A percentile compares a stretch with the other conserved stretches of the same genome.
Evolutionary conservation across 2,329 filamentous ascomycete species (phyloP).

Genomic region (Mycosphaerella sp.): DNA sequence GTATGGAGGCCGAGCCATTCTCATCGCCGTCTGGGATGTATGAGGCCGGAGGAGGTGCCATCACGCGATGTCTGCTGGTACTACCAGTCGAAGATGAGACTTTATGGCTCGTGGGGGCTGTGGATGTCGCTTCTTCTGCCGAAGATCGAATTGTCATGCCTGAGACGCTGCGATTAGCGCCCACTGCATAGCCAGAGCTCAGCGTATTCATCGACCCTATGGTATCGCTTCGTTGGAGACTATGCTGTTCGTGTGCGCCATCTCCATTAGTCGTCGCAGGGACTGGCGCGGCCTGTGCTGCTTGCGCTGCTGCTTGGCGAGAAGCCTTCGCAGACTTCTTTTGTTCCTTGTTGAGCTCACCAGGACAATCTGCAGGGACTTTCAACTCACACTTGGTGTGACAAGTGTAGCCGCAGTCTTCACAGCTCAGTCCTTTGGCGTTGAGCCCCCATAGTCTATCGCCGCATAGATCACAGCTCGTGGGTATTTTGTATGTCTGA

Average conservation of each 20-base stretch:
- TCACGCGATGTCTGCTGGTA: conserved; percentile 54
- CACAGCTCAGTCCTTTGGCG: conserved; percentile 92
- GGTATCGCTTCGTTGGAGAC: conserved; percentile 73
- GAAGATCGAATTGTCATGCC: conserved; percentile 50
- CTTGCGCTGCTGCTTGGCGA: conserved; percentile 71
- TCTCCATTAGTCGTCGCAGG: conserved; percentile 24
- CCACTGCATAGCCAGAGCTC: conserved; percentile 79
- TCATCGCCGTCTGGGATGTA: conserved; percentile 62
- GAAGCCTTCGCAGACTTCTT: conserved; percentile 88
- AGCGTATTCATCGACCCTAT: conserved; percentile 70
- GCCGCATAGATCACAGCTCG: conserved; percentile 93
- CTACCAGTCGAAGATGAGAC: conserved; percentile 27
- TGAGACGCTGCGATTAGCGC: conserved; percentile 68
- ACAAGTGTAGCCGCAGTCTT: conserved; percentile 95
- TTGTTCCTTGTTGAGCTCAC: conserved; percentile 88
- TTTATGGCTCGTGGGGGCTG: conserved; percentile 15
- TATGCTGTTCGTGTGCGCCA: conserved; percentile 45
- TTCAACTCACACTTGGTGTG: conserved; percentile 99
- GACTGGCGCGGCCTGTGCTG: conserved; percentile 32
- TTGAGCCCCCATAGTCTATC: conserved; percentile 96
- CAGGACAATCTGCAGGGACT: conserved; percentile 90
- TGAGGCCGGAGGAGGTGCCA: conserved; percentile 78
- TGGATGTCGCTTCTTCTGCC: conserved; percentile 31
- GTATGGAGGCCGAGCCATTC: conserved; percentile 44
- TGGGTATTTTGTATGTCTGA: conserved; percentile 99